Evolutionary conservation across 371 early-diverging fungal genomes (phyloP), one percentile per base, ranked within the genome.

Genomic region (Apophysomyces sp.): DNA sequence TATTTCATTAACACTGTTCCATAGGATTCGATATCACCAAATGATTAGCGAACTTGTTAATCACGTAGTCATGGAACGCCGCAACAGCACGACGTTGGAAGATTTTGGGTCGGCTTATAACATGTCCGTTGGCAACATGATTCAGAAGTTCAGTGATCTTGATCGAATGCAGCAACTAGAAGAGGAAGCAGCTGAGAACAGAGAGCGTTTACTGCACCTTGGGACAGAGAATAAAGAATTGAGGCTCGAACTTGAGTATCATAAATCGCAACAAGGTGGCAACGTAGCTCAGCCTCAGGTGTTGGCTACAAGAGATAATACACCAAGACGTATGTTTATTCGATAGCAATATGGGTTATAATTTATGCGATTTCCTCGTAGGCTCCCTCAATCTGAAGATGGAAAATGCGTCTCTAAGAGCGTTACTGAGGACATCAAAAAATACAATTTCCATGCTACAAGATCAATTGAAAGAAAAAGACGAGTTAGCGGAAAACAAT

Each of bases 1-100:
- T 21, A 21, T 21, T 21, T 18, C n/a, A 8, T 21, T 7, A n/a
- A n/a, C 21, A 51, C 52, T 41, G n/a, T n/a, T n/a, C n/a, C n/a
- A 21, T 27, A 52, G 31, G 26, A 83, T 75, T 12, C 83, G 86
- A 39, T 94, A 91, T 68, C 89, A 89, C 63, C 93, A 91, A 60
- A 75, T 93, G 31, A 86, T 94, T 54, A 92, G 92, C 64, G 80
- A 87, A 30, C 75, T 93, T 28, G 83, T 93, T n/a, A 80, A 87
- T 4, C 89, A 93, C 58, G 84, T 94, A 5, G 92, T 94, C 1
- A 83, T 93, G 72, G 92, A 94, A 59, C 80, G 90, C 15, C 85
- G 89, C 52, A 74, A 78, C 2, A 53, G 55, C n/a, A 52, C 53
- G 3, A 31, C 52, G 9, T 31, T 24, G 2, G 60, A 65, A 7